These are phyloP conservation scores for Brettanomyces naardenensis DNA, from an alignment of 805 yeast species.

Conservation along the genomic window DNA sequence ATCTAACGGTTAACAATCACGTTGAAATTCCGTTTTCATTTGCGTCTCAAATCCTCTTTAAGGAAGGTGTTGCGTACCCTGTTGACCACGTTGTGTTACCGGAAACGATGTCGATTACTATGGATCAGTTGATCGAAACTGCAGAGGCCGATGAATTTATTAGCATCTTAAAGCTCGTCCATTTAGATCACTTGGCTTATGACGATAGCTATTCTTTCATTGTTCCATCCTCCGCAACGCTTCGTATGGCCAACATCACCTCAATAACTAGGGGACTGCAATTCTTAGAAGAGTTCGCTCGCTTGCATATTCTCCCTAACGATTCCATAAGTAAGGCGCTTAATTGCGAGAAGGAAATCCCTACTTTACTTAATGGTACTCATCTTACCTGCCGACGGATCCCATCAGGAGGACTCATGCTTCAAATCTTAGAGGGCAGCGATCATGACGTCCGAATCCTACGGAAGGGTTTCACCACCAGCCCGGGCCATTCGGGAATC, in stretches of 20 bases:
- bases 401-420: slow-evolving; percentile 28
- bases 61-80: slow-evolving; percentile 81
- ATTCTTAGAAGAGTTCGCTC: slow-evolving; percentile 44
- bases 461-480: slow-evolving; percentile 52
- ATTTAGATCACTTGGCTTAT: slow-evolving; percentile 34
- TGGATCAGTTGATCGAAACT: slow-evolving; percentile 47
- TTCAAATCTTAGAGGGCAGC: slow-evolving; percentile 38
- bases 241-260: slow-evolving; percentile 44
- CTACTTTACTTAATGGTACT: slow-evolving; percentile 36
- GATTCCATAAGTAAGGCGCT: slow-evolving; percentile 39
- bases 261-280: slow-evolving; percentile 26
- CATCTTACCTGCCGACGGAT: slow-evolving; percentile 36
- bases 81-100: slow-evolving; percentile 54
- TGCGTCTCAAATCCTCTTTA: slow-evolving; percentile 62
- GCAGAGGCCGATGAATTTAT: slow-evolving; percentile 45
- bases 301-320: slow-evolving; percentile 62
- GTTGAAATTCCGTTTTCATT: slow-evolving; percentile 28
- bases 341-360: slow-evolving; percentile 37
- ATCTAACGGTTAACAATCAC: slow-evolving; percentile 10
- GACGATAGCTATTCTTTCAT: slow-evolving; percentile 48
- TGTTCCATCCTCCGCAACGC: slow-evolving; percentile 58
- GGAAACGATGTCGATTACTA: slow-evolving; percentile 38
- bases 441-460: slow-evolving; percentile 53
- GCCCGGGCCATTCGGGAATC: slow-evolving; percentile 43
- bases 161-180: slow-evolving; percentile 32